Base-by-base conservation (phyloP, 345 rosid species). In the Isatis tinctoria region DNA sequence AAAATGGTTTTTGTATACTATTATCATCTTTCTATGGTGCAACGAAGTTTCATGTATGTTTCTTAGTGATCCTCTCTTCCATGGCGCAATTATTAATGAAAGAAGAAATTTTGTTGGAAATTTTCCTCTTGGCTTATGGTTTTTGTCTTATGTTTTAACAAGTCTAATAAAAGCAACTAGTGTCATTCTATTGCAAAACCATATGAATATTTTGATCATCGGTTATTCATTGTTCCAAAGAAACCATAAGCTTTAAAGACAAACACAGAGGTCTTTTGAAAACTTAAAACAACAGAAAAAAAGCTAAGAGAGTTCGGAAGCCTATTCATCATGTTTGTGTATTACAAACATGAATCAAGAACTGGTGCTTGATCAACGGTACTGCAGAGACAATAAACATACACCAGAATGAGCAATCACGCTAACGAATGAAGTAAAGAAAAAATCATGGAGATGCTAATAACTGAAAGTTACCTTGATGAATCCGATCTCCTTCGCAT, bases 1-100 rank as follows among this genome's bases (percentile, higher is more conserved):
- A n/a, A n/a, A n/a, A n/a, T n/a, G 85, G 80, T 81, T 79, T 68
- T 82, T 85, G 77, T 85, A 81, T 75, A 88, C 79, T 80, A 86
- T 65, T 75, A 86, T 86, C 8, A 26, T 78, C 66, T 30, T 83
- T 92, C 85, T 86, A 22, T 22, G 24, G 24, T 22, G 24, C 24
- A 22, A 22, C 24, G 2, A 22, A 22, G 24, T 22, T 22, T 22
- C 24, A 1, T 22, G 24, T 22, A 22, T 22, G 24, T 22, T 22
- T 22, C 24, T 22, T 22, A 22, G 24, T 22, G 24, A 22, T 22
- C 24, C 24, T 22, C 24, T 1, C 24, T 22, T 22, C 24, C 24
- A 22, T 22, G 24, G 24, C 24, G 24, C 24, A 22, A 22, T 22
- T 22, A 22, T 22, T 22, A 22, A 22, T 22, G 24, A 22, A 22